phyloP scores from a whole-genome alignment of 108 stramenopile species.

The Cyclostephanos tholiformis region DNA sequence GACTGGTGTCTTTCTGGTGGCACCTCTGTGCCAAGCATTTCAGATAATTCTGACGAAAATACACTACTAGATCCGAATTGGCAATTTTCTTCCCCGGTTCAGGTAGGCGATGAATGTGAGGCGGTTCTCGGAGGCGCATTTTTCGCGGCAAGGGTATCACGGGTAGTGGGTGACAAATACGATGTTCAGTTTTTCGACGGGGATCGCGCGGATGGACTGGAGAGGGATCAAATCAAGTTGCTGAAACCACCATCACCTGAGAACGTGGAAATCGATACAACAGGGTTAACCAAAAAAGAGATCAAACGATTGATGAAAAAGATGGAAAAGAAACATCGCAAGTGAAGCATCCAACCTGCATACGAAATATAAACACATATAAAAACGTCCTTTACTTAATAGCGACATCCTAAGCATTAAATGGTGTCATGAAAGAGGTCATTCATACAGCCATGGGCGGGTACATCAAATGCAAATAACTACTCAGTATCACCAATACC shows the following conservation, averaged over 20 bases:
- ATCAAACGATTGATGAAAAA: conserved; percentile 78
- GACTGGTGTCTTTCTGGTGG: conserved; percentile 58
- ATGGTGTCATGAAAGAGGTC: not conserved
- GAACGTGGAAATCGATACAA: conserved; percentile 58
- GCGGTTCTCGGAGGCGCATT: conserved; percentile 88
- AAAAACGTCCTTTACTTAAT: not conserved
- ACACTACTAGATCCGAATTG: conserved; percentile 58
- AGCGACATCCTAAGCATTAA: not conserved
- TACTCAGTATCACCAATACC: conserved; percentile 57
- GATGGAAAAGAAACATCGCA: conserved; percentile 61
- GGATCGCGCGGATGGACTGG: conserved; percentile 67
- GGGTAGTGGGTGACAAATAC: conserved; percentile 52
- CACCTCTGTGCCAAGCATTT: conserved; percentile 3
- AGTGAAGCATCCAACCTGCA: not conserved
- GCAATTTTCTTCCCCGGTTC: conserved; percentile 66
- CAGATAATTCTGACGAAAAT: not conserved
- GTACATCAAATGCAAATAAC: conserved; percentile 57
- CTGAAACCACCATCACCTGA: conserved; percentile 52
- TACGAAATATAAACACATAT: not conserved
- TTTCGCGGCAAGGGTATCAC: conserved; percentile 70
- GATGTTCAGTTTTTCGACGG: conserved; percentile 87
- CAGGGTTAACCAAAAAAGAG: conserved; percentile 79
- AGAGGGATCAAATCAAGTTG: conserved; percentile 64
- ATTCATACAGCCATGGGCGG: conserved; percentile 30
- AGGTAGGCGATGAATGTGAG: conserved; percentile 77